phyloP scores from a whole-genome alignment of 176 grass and related monocot species.

The Hsuehochloa calcarea region DNA sequence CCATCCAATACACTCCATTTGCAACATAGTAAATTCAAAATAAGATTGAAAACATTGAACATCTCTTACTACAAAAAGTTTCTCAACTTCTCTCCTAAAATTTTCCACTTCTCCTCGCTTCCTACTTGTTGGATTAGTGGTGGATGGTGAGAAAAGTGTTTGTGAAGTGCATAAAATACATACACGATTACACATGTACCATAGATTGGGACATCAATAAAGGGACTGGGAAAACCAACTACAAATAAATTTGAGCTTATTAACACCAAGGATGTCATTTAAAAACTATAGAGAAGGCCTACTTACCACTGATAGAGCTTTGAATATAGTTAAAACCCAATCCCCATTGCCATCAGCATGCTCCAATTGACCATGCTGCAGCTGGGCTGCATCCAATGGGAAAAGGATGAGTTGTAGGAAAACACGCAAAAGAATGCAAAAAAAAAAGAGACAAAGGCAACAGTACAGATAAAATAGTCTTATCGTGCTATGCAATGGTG shows the following conservation, averaged over 20 bases:
- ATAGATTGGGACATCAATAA: not conserved
- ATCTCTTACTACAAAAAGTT: not conserved
- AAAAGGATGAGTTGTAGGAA: not conserved
- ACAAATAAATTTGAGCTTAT: conserved; percentile 12
- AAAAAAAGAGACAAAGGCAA: not conserved
- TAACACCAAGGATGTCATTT: conserved; percentile 6
- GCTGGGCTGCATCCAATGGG: not conserved
- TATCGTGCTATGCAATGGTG: not conserved
- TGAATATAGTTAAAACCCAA: conserved; percentile 99
- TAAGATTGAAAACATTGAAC: not conserved
- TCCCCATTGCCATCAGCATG: conserved; percentile 98
- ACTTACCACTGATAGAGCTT: conserved; percentile 80
- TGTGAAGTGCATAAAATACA: not conserved
- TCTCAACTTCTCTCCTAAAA: not conserved
- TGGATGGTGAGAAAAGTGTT: not conserved
- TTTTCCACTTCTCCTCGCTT: not conserved
- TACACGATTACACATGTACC: no score
- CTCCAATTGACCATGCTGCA: conserved; percentile 76
- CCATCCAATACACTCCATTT: not conserved
- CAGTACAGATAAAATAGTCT: not conserved
- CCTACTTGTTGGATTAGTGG: not conserved
- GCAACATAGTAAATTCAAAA: not conserved
- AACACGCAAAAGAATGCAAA: not conserved
- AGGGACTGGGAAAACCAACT: not conserved
- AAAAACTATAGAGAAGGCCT: conserved; percentile 22